Percentiles rank a stretch among this genome's conserved stretches.
Conservation (phyloP, 352 stramenopile genomes). For the Thraustochytrium striatum region DNA sequence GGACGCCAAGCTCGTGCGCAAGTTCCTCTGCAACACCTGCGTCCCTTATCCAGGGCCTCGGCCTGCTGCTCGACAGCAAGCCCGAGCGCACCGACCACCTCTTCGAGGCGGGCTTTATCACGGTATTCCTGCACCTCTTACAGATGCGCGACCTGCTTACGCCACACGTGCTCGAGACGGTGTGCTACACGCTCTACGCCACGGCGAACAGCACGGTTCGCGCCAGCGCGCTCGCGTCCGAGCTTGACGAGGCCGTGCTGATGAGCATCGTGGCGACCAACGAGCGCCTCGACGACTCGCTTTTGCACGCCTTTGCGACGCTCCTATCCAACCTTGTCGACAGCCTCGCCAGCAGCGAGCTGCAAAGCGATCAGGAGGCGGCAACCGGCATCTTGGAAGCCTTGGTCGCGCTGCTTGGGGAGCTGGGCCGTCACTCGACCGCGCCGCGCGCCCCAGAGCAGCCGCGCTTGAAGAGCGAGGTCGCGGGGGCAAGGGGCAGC, state of each 20-base stretch:
- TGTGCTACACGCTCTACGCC: constrained; percentile 18
- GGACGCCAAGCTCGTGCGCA: too few relatives aligned
- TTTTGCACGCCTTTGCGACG: constrained; percentile 12
- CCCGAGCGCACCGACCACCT: not conserved
- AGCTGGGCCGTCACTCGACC: not conserved
- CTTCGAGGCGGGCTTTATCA: not conserved
- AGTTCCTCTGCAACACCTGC: constrained; percentile 18
- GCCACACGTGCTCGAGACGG: constrained; percentile 15
- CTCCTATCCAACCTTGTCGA: not conserved
- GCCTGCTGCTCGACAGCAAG: constrained; percentile 25
- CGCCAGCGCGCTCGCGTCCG: not conserved
- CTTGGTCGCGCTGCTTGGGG: not conserved
- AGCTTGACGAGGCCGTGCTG: not conserved
- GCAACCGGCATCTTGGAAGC: not conserved
- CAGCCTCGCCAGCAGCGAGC: not conserved
- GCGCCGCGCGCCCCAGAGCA: not conserved
- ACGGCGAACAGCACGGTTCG: not conserved
- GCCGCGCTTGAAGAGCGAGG: not conserved
- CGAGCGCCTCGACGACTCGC: constrained; percentile 1
- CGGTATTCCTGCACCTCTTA: constrained; percentile 14
- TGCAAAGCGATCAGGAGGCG: not conserved
- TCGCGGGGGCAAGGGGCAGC: too few relatives aligned
- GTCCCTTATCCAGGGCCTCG: constrained; percentile 28
- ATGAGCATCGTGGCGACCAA: not conserved
- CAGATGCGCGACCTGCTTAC: not conserved